Base-by-base conservation (phyloP, 1,139 yeast species). In the Ashbya aceris region DNA sequence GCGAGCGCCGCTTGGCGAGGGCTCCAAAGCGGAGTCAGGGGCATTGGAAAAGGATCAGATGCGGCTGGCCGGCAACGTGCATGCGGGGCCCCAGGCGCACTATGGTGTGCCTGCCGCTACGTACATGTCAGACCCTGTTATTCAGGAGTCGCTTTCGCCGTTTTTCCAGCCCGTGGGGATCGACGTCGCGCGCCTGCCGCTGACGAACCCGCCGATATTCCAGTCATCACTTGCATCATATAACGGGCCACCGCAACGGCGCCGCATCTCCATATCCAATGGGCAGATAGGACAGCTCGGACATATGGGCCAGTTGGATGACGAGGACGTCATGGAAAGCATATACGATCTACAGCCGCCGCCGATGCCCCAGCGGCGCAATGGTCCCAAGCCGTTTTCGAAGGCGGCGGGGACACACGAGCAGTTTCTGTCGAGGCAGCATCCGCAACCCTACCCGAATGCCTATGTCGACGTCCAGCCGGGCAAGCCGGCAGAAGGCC, bases 261-360 rank as follows among this genome's bases (percentile, higher is more conserved):
- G 87, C 55, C 67, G 89, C 52, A 75, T 82, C 5, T 81, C 89
- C 35, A 81, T 82, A 40, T 79, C 87, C 10, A 81, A 81, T 61
- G 91, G 91, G 51, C 91, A 81, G 56, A 81, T 82, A 50, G 83
- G 85, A 36, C 89, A 82, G 56, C 66, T 76, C 20, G 56, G 56
- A 13, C 89, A 82, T 55, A 66, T 76, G 20, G 55, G 55, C 13
- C 23, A 17, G 23, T 6, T 17, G 23, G 64, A 61, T 12, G 65
- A 64, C 38, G 38, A 57, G 2, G 55, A 50, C 20, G 47, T 49
- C 8, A 45, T 56, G 28, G 60, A 55, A 30, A 51, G 53, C 29
- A 39, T 57, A n/a, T 58, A 61, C 39, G 56, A 57, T 37, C 48
- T 53, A 0, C 65, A 62, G 36, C 64, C 64, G 7, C 65, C 66